Base-by-base conservation (phyloP, 2,329 filamentous ascomycete species). In the Phyllosticta citribraziliensis region DNA sequence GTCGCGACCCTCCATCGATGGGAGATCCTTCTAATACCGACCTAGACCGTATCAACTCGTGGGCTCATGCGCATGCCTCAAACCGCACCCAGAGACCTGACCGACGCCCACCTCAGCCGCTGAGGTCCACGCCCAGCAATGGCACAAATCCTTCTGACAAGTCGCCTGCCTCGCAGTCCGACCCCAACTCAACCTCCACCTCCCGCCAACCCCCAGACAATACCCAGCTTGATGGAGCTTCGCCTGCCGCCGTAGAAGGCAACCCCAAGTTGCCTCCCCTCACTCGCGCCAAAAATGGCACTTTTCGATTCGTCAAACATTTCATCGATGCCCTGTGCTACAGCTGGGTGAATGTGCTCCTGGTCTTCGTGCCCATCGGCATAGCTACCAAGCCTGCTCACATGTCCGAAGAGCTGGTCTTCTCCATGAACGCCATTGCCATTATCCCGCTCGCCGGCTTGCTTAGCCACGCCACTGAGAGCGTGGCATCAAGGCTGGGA, bases 301-400 rank as follows among this genome's bases (percentile, higher is more conserved):
- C 75, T 22, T 75, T 76, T 65, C 74, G 77, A 69, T 83, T 86
- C 71, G 74, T 80, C 65, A 80, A 79, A 40, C 78, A 80, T 66
- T 75, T 75, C 60, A 79, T 80, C 77, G 70, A 84, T 85, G 78
- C 78, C 68, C 68, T 92, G 64, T 81, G 85, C 52, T 84, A 89
- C 70, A 91, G 86, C 77, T 91, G 87, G 83, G 78, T 93, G 76
- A 93, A 94, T 71, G 68, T 90, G 60, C 78, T 93, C 66, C 78
- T 93, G 64, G 75, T 92, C 60, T 91, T 91, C 69, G 89, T 93
- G 30, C 89, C 89, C 8, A 79, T 89, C 58, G 89, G 89, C 67
- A 92, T 94, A 68, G 80, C 80, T 63, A 80, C 85, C 61, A 79
- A 87, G 60, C 69, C 73, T 11, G 72, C 74, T 14, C 64, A 69